Conservation (phyloP, 768 basidiomycete genomes). For the Trametes maxima region DNA sequence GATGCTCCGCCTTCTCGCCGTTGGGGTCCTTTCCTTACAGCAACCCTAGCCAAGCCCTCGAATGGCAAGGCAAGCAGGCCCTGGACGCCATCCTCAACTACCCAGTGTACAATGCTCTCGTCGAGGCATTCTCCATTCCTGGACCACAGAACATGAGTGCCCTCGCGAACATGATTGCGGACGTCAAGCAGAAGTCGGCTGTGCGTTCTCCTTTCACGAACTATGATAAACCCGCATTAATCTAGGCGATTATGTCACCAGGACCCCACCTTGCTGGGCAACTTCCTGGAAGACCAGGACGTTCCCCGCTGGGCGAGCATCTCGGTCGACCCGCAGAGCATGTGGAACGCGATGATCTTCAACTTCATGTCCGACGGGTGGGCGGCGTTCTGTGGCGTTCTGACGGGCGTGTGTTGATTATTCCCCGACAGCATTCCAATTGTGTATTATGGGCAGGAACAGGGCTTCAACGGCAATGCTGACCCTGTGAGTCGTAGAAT, state of each 20-base stretch:
- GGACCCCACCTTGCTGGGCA: constrained; percentile 55
- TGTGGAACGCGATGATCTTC: constrained; percentile 76
- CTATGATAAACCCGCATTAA: neutral
- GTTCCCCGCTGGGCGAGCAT: constrained; percentile 72
- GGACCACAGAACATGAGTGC: constrained; percentile 65
- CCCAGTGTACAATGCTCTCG: constrained; percentile 66
- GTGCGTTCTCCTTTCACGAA: constrained; percentile 24
- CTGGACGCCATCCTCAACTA: constrained; percentile 75
- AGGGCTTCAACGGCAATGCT: constrained; percentile 59
- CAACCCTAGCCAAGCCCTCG: constrained; percentile 49
- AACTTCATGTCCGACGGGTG: constrained; percentile 76
- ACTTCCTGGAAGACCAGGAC: constrained; percentile 83
- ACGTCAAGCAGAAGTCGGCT: constrained; percentile 56
- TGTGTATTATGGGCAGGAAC: constrained; percentile 83
- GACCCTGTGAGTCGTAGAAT: constrained; percentile 57
- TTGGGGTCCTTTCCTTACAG: neutral
- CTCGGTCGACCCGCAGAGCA: constrained; percentile 71
- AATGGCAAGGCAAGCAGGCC: constrained; percentile 61
- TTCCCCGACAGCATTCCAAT: constrained; percentile 58
- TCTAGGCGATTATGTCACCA: constrained; percentile 1
- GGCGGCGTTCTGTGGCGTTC: neutral
- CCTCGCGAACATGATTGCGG: constrained; percentile 51
- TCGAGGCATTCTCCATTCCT: constrained; percentile 70
- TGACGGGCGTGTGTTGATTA: neutral
- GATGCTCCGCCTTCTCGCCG: constrained; percentile 4